Conservation (phyloP, 169 alveolate genomes). For the Perkinsus olseni region DNA sequence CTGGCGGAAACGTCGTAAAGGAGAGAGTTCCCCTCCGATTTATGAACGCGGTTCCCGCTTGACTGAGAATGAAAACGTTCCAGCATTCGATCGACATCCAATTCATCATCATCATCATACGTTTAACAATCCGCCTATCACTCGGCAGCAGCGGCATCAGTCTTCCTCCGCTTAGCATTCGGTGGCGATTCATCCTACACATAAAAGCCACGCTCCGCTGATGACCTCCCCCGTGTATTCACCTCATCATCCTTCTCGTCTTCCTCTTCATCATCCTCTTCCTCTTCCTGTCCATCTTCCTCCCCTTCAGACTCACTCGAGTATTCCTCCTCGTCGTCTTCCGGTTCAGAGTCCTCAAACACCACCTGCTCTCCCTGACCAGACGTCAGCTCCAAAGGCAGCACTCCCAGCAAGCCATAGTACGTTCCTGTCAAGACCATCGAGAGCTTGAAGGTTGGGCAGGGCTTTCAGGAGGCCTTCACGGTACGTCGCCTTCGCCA, state of each 20-base stretch:
- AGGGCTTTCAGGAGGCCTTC: not conserved
- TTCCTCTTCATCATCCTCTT: not conserved
- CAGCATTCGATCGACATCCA: too few relatives aligned
- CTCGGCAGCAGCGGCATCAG: not conserved
- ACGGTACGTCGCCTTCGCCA: not conserved
- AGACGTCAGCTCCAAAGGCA: not conserved
- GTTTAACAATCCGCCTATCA: not conserved
- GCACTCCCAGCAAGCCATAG: not conserved
- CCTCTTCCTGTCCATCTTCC: not conserved
- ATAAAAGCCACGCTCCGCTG: too few relatives aligned
- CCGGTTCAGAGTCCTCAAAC: not conserved
- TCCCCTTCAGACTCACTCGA: not conserved
- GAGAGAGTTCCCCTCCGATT: too few relatives aligned
- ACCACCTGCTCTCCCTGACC: not conserved
- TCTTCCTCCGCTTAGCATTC: not conserved
- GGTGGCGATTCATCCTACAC: not conserved
- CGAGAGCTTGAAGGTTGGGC: not conserved
- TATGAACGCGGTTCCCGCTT: too few relatives aligned
- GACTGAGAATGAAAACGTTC: too few relatives aligned
- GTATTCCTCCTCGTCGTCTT: not conserved
- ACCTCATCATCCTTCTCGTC: too few relatives aligned
- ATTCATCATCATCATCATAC: not conserved
- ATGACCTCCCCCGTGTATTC: too few relatives aligned
- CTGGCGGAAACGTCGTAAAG: too few relatives aligned
- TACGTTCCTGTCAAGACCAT: not conserved